Conservation (phyloP, 2,329 filamentous ascomycete species). For the Ceratocystis ficicola region DNA sequence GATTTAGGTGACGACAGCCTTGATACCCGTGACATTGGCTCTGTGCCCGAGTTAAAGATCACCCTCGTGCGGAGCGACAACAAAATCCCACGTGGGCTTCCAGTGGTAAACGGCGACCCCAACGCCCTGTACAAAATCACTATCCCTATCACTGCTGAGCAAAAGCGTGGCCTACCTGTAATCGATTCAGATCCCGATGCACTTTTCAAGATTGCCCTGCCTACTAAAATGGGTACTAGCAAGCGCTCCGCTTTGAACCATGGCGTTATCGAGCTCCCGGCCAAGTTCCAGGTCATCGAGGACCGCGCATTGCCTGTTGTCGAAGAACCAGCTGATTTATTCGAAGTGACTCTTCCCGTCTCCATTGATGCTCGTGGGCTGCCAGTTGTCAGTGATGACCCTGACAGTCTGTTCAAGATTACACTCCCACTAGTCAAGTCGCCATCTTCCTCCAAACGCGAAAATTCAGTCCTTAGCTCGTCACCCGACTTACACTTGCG, state of each 20-base stretch:
- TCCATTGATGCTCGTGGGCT: conserved; percentile 17
- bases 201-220: conserved; percentile 19
- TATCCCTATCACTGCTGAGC: conserved; percentile 9
- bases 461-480: conserved; percentile 10
- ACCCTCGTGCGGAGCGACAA: conserved; percentile 16
- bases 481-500: conserved; percentile 13
- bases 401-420: conserved; percentile 18
- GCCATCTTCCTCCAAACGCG: conserved; percentile 10
- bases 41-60: conserved; percentile 6
- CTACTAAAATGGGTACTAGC: not conserved
- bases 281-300: conserved; percentile 12
- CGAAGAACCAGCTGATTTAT: conserved; percentile 8
- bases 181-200: conserved; percentile 18
- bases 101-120: conserved; percentile 18
- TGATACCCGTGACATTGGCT: not conserved
- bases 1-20: not conserved
- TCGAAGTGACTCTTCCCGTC: conserved; percentile 21
- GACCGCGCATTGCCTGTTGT: conserved; percentile 15
- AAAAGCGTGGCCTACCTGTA: conserved; percentile 15
- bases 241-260: conserved; percentile 1
- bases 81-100: conserved; percentile 14
- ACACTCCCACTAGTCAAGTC: conserved; percentile 15
- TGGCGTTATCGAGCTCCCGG: conserved; percentile 12
- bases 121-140: conserved; percentile 19
- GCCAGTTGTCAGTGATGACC: conserved; percentile 19